Base-by-base conservation (phyloP, 2,329 filamentous ascomycete species). In the Hyphodiscus sp. region DNA sequence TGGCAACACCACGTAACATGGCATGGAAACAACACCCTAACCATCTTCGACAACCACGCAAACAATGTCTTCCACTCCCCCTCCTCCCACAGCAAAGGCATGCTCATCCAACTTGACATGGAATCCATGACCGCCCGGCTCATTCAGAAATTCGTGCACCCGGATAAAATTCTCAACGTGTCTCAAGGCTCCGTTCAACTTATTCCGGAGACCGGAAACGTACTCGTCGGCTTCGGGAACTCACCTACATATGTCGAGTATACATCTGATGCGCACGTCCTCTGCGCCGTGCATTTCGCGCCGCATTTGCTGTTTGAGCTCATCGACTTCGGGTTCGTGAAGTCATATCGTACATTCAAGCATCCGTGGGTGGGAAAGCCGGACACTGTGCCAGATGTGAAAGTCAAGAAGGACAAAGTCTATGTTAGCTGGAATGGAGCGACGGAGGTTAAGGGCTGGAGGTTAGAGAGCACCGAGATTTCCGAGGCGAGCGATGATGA, bases 341-440 rank as follows among this genome's bases (percentile, higher is more conserved):
- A 70, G 53, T 69, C 67, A 30, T 72, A 72, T 45, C 66, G 67
- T 8, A 67, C 66, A 0, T 68, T 68, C 51, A 60, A 67, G 18
- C 63, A 63, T 23, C 65, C 68, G 42, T 71, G 68, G 69, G 67
- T 65, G 2, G 68, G 68, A 4, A 47, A 60, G 1, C 65, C 69
- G 1, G 61, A 54, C 10, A 68, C 69, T 30, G 59, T 59, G 0
- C 69, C 70, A 1, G 62, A 67, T 0, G 63, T 69, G 13, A 13
- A 5, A 9, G 45, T 49, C n/a, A 2, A 42, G 4, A 30, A 51
- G 10, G 47, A 41, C 7, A 26, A 33, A 29, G 8, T 68, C 4
- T 82, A 76, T 62, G 75, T 80, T 1, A 79, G 74, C 6, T 78
- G 75, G 76, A 78, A 78, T 53, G 76, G 75, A 4, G 75, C 75